Base-by-base conservation (phyloP, 306 rosid species). In the Carpinus viminea region DNA sequence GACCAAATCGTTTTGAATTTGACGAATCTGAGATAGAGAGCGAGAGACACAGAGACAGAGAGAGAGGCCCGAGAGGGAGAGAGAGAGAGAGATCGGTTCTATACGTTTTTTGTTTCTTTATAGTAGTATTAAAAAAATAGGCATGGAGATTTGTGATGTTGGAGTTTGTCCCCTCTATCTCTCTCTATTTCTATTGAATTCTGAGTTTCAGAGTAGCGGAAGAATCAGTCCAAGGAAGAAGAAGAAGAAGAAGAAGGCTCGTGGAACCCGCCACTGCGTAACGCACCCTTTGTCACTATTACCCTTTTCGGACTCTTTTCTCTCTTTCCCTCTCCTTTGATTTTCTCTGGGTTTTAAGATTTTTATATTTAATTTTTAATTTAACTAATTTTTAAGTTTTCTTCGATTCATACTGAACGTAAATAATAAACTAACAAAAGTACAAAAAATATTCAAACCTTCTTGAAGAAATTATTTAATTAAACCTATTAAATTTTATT, bases 81-180 rank as follows among this genome's bases (percentile, higher is more conserved):
- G 71, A 10, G 4, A 16, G 20, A 38, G n/a, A 16, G 11, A 43
- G 4, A 59, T 64, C 24, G 38, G 8, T 26, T 65, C 3, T 2
- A 5, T 65, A 7, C 7, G 28, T 34, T 65, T 10, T 15, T 20
- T 24, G 26, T 24, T 18, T 8, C 7, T 56, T 7, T 56, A n/a
- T 1, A 61, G 4, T 5, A 61, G 18, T 28, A 61, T 4, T 61
- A 13, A 77, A 79, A 76, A 76, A 74, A 46, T 0, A 31, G 60
- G 70, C 78, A 64, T 91, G 74, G 93, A 85, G 88, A 91, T 78
- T 56, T 87, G 93, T 76, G 93, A 84, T 70, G 91, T 57, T 90
- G 82, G 91, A 87, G 88, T 86, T 73, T 80, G 88, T 7, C 59
- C 55, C 3, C 66, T 77, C 70, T n/a, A 56, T 68, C 76, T 72